Base-by-base conservation (phyloP, 2,329 filamentous ascomycete genomes). In the Pyricularia grisea region DNA sequence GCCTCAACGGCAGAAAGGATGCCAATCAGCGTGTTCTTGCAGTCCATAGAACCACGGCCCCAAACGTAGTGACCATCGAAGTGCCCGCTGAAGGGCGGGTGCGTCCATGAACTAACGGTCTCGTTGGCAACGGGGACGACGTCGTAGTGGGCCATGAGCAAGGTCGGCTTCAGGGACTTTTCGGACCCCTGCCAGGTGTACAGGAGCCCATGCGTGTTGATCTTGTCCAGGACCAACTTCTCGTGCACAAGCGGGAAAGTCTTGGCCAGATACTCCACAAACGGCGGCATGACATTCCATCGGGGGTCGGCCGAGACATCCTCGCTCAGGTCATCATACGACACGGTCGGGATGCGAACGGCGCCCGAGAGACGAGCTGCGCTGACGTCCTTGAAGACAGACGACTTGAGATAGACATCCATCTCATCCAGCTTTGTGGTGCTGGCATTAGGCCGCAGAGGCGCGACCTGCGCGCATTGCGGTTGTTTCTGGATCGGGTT, bases 111-210 rank as follows among this genome's bases (percentile, higher is more conserved):
- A 3, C 72, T 72, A 11, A 82, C 72, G 0, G 83, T 85, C 4
- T 83, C 79, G 6, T 82, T 79, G 2, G 81, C 80, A 0, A 87
- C 86, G 1, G 87, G 87, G 2, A 90, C 87, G 10, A 88, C 86
- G 74, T 90, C 88, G 74, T 89, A 86, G 75, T 90, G 88, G 1
- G 87, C 87, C 80, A 88, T 85, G 55, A 90, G 78, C 27, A 90
- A 77, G 3, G 84, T 82, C 0, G 87, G 87, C 75, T 85, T 86
- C 55, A 87, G 76, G 1, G 73, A 75, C 2, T 75, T 70, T 50
- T 88, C 78, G 7, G 78, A 80, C 4, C 87, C 88, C 58, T 82
- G 71, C 82, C 86, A 86, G 2, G 85, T 87, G 74, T 84, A 88
- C 33, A 89, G 74, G 63, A 89, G 77, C 2, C 84, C 87, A 73